These are phyloP conservation scores for Xanthoconium stramineum DNA, from an alignment of 768 basidiomycete genomes.

Conservation along the genomic window DNA sequence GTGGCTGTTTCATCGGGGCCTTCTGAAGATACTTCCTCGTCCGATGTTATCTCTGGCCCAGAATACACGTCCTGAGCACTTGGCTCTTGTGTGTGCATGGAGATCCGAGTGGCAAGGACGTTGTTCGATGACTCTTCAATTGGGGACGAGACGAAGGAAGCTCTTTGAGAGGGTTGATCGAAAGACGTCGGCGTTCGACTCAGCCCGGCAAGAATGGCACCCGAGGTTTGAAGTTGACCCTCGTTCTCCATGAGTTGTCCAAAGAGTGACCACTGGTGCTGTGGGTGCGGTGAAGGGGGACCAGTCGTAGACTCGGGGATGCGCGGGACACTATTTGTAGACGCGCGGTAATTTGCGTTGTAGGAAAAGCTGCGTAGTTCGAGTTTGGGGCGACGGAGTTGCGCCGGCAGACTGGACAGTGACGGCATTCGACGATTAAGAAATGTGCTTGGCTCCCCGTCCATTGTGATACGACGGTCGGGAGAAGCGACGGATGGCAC, in stretches of 20 bases:
- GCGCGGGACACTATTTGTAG: constrained; percentile 15
- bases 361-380: constrained; percentile 14
- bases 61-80: not conserved
- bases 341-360: not conserved
- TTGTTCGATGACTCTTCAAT: not conserved
- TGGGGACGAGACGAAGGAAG: constrained; percentile 3
- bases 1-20: constrained; percentile 12
- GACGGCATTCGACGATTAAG: constrained; percentile 20
- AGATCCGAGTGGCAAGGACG: not conserved
- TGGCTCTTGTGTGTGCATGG: not conserved
- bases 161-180: not conserved
- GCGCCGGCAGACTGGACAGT: not conserved
- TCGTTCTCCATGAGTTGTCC: constrained; percentile 71
- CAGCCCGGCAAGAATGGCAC: not conserved
- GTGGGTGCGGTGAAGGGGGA: constrained; percentile 19
- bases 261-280: constrained; percentile 61
- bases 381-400: not conserved
- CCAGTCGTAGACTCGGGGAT: not conserved
- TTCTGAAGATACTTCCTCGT: constrained; percentile 15
- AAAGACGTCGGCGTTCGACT: constrained; percentile 1
- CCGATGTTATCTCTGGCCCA: not conserved
- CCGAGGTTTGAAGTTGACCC: constrained; percentile 35
- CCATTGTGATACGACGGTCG: constrained; percentile 12
- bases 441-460: constrained; percentile 13
- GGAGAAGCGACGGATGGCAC: constrained; percentile 26